Percentiles rank a stretch among this genome's conserved stretches.
phyloP scores from a whole-genome alignment of 441 rosid genomes.

The Pelargonium myrrhifolium region DNA sequence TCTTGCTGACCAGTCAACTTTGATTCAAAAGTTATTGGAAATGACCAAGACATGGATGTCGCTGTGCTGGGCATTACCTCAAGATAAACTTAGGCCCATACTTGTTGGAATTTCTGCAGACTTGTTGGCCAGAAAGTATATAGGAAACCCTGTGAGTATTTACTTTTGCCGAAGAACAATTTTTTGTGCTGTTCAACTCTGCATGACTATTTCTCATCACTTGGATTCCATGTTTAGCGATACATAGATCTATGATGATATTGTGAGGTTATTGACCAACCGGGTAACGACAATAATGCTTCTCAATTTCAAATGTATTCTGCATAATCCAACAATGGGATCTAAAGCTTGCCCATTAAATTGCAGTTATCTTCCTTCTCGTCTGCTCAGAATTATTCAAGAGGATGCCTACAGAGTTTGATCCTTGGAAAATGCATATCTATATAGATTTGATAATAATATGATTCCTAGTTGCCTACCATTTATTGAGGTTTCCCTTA shows the following conservation, averaged over 20 bases:
- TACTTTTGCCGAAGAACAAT: background rate
- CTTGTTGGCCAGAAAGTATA: constrained; percentile 96
- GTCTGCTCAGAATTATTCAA: background rate
- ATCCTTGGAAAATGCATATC: background rate
- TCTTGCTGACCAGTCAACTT: constrained; percentile 73
- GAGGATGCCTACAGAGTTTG: background rate
- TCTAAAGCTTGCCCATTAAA: background rate
- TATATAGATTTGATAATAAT: background rate
- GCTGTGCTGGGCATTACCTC: constrained; percentile 67
- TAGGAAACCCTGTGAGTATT: constrained; percentile 89
- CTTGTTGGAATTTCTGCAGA: constrained; percentile 90
- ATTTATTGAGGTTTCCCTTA: background rate
- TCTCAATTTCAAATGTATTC: background rate
- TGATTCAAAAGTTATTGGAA: constrained; percentile 86
- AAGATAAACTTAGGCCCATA: constrained; percentile 66
- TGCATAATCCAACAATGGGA: background rate
- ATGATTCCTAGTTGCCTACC: background rate
- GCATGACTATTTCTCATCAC: background rate
- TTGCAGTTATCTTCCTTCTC: background rate
- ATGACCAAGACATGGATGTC: constrained; percentile 93
- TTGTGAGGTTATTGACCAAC: background rate
- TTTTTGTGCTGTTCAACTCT: background rate
- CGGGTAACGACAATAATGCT: background rate
- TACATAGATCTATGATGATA: background rate
- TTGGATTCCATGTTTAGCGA: background rate